A percentile compares a stretch with the other conserved stretches of the same genome.
Evolutionary conservation across 1,139 yeast genomes (phyloP).

Genomic region (Zygoascus sp.): DNA sequence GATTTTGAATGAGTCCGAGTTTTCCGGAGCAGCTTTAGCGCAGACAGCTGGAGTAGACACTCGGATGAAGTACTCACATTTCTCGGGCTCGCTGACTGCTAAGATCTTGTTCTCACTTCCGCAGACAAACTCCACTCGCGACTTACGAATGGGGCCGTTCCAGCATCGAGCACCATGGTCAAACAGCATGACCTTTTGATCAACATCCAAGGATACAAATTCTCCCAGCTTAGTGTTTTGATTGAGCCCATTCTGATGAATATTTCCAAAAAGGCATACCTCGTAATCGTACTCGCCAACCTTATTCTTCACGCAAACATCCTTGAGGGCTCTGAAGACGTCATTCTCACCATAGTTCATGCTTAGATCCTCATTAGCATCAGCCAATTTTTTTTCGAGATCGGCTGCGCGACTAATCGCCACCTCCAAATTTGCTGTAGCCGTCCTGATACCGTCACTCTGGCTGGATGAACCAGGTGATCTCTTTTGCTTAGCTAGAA

Average conservation of each 20-base stretch:
- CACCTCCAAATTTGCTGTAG: slow-evolving; percentile 28
- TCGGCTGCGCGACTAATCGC: slow-evolving; percentile 25
- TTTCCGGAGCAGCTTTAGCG: slow-evolving; percentile 20
- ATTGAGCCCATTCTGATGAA: slow-evolving; percentile 52
- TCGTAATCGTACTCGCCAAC: slow-evolving; percentile 71
- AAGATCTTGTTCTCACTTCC: slow-evolving; percentile 54
- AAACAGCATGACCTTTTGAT: slow-evolving; percentile 38
- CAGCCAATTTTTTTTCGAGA: slow-evolving; percentile 25
- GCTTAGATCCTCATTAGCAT: slow-evolving; percentile 20
- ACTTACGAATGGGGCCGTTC: slow-evolving; percentile 88
- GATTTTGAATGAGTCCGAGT: slow-evolving; percentile 8
- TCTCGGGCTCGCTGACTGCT: slow-evolving; percentile 80
- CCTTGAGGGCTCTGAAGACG: slow-evolving; percentile 55
- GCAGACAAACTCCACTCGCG: slow-evolving; percentile 61
- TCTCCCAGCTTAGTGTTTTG: slow-evolving; percentile 53
- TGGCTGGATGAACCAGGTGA: slow-evolving; percentile 12
- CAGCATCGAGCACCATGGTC: slow-evolving; percentile 80
- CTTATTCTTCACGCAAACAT: slow-evolving; percentile 45
- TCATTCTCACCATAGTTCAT: slow-evolving; percentile 56
- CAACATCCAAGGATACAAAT: slow-evolving; percentile 19
- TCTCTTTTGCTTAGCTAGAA: slow-evolving; percentile 20
- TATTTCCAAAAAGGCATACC: slow-evolving; percentile 53
- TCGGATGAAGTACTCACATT: slow-evolving; percentile 69
- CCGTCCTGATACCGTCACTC: slow-evolving; percentile 18
- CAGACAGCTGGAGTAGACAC: slow-evolving; percentile 73